phyloP scores from a whole-genome alignment of 495 filamentous ascomycete genomes.

The Halenospora varia region DNA sequence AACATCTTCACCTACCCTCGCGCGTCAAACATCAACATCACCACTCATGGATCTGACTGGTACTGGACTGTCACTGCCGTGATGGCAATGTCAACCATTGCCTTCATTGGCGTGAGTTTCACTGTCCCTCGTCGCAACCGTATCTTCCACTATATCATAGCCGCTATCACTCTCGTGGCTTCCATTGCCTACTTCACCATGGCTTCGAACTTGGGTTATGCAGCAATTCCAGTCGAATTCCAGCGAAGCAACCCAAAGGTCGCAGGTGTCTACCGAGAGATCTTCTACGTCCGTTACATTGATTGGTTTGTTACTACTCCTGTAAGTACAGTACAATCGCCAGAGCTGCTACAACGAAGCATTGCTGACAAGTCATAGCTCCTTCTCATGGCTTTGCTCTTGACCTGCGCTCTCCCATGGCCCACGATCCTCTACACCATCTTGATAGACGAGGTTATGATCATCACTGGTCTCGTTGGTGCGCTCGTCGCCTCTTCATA shows the following conservation, averaged over 20 bases:
- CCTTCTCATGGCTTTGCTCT: slow-evolving; percentile 54
- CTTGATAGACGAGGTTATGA: slow-evolving; percentile 58
- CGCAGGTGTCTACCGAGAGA: slow-evolving; percentile 47
- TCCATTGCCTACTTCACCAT: slow-evolving; percentile 66
- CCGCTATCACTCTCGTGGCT: slow-evolving; percentile 54
- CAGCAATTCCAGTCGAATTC: slow-evolving; percentile 55
- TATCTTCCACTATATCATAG: slow-evolving; percentile 68
- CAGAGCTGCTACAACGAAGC: neutral
- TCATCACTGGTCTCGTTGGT: slow-evolving; percentile 58
- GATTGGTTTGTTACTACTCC: slow-evolving; percentile 51
- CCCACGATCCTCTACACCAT: slow-evolving; percentile 60
- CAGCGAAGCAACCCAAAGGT: slow-evolving; percentile 36
- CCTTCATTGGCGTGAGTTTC: slow-evolving; percentile 41
- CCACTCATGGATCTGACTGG: slow-evolving; percentile 50
- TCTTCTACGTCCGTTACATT: slow-evolving; percentile 71
- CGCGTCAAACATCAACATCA: slow-evolving; percentile 51
- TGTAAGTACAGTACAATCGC: slow-evolving; percentile 6
- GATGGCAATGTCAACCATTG: slow-evolving; percentile 38
- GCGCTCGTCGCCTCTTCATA: slow-evolving; percentile 53
- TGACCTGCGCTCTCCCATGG: slow-evolving; percentile 62
- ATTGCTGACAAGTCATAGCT: slow-evolving; percentile 36
- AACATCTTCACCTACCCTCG: slow-evolving; percentile 16
- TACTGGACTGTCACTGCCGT: slow-evolving; percentile 52
- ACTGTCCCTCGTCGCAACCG: slow-evolving; percentile 49
- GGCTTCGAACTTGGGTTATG: slow-evolving; percentile 64